phyloP scores from a whole-genome alignment of 441 rosid species.

The Eruca vesicaria region DNA sequence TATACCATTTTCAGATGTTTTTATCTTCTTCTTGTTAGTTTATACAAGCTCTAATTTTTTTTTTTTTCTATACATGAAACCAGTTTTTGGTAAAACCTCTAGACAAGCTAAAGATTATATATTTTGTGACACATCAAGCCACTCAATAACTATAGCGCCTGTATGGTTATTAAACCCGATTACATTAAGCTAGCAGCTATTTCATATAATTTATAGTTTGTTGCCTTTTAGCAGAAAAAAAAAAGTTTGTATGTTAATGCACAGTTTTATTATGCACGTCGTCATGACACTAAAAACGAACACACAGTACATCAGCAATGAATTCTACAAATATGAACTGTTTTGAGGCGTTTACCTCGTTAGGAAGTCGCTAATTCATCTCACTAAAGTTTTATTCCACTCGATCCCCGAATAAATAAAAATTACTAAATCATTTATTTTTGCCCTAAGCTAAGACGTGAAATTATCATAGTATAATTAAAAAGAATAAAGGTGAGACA shows the following conservation, averaged over 20 bases:
- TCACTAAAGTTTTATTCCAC: background rate
- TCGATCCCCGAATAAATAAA: background rate
- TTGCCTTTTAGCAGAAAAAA: too few species aligned
- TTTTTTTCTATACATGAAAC: background rate
- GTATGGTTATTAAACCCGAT: background rate
- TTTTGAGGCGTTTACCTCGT: conserved; percentile 3
- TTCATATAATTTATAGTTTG: background rate
- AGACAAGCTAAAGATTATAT: background rate
- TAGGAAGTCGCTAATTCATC: conserved; percentile 8
- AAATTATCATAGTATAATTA: conserved; percentile 7
- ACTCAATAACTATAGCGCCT: background rate
- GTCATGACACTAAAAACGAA: background rate
- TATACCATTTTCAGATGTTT: background rate
- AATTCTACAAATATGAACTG: background rate
- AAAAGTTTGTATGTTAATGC: background rate
- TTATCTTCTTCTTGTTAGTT: background rate
- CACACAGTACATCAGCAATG: background rate
- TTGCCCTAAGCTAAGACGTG: conserved; percentile 28
- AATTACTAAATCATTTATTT: background rate
- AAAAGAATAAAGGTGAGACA: conserved; percentile 44
- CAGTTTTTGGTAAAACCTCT: background rate
- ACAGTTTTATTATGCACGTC: background rate
- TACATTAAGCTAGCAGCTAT: background rate
- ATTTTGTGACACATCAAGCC: background rate
- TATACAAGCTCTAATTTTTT: background rate